Conservation (phyloP, 257 asterid genomes). For the Solanum peruvianum region DNA sequence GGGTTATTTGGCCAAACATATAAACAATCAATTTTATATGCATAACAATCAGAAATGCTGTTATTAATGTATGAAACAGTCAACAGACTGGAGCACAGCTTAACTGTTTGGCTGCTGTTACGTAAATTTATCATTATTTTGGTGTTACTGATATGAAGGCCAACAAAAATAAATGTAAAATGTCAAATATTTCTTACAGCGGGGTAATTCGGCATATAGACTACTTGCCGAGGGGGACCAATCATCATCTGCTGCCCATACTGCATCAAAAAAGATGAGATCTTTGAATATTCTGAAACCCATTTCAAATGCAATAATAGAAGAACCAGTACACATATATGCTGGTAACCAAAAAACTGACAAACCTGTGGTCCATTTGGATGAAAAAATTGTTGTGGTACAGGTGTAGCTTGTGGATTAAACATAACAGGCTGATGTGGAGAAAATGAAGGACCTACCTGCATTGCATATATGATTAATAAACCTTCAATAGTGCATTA, state of each 20-base stretch:
- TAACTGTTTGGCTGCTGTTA: background rate
- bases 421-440: constrained; percentile 66
- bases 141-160: background rate
- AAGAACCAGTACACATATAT: background rate
- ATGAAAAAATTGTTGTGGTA: constrained; percentile 72
- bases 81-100: background rate
- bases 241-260: constrained; percentile 87
- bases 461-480: constrained; percentile 9
- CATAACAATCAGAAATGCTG: background rate
- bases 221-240: constrained; percentile 77
- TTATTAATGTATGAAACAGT: background rate
- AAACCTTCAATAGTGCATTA: background rate
- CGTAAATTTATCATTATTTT: background rate
- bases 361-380: constrained; percentile 92
- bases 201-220: constrained; percentile 76
- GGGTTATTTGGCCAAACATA: background rate
- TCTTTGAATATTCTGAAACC: background rate
- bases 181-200: constrained; percentile 39
- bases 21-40: background rate
- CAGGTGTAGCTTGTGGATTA: constrained; percentile 63
- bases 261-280: constrained; percentile 17
- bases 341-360: background rate
- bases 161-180: background rate
- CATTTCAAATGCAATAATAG: background rate
- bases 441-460: constrained; percentile 65